Evolutionary conservation across 192 early-diverging fungal genomes (phyloP), one percentile per base, ranked within the genome.

Genomic region (Helicostylum pulchrum): DNA sequence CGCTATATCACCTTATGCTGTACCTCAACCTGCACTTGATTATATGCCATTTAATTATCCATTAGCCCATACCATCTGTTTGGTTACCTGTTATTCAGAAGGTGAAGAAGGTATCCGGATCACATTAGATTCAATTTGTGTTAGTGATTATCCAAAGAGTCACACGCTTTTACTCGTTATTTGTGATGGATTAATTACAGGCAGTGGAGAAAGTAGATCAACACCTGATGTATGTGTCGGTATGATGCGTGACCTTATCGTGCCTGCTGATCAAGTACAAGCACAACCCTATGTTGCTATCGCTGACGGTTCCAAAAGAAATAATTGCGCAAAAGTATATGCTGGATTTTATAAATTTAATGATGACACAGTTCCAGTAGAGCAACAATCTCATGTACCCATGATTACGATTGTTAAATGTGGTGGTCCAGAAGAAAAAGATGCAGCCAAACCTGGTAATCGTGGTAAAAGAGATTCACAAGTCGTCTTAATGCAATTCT

Each of bases 21-120:
- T 76, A 8, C 51, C 67, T 15, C 78, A 77, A 49, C 75, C 78
- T 11, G 67, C 67, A 14, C 56, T 62, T 11, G 77, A 72, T 21
- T 80, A 73, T 47, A 68, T 77, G 72, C 83, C 80, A 1, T 89
- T 79, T 61, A 79, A 82, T 45, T 82, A 79, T 47, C 70, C 66
- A 36, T 44, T 79, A n/a, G 71, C 73, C 3, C 77, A 83, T 64
- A 86, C 85, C 4, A 78, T 95, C 54, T 81, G 91, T 47, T 76
- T 95, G 48, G 90, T 97, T 3, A 91, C 93, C 0, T 92, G 90
- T 69, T 97, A 97, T 74, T 96, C 94, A 12, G 95, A 96, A 70
- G 90, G 89, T 50, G 84, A 88, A 51, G 80, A 81, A 32, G 90
- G 90, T 20, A 84, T 94, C 34, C 81, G 88, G 19, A 90, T 80